Conservation (phyloP, 1,284 basidiomycete species). For the Boletus sp. region DNA sequence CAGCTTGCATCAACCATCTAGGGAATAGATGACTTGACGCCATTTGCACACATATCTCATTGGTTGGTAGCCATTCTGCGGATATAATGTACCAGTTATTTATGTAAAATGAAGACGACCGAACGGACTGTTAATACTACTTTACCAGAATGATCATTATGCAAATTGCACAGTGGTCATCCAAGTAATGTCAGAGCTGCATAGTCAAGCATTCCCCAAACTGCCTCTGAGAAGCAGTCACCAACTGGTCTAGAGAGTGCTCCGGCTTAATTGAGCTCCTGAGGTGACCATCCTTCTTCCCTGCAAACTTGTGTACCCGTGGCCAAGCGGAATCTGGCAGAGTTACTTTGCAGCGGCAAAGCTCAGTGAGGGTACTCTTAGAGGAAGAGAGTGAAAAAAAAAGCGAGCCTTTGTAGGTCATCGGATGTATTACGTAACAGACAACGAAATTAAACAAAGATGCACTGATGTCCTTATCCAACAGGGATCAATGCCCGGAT, state of each 20-base stretch:
- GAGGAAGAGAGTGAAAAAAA: not conserved
- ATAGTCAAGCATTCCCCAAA: conserved; percentile 72
- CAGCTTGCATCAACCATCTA: not conserved
- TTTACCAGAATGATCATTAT: not conserved
- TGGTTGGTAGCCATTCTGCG: not conserved
- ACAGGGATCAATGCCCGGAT: conserved; percentile 11
- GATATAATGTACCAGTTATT: not conserved
- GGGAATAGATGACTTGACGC: too few relatives aligned
- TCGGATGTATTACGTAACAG: conserved; percentile 18
- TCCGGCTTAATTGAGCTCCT: conserved; percentile 78
- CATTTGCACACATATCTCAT: not conserved
- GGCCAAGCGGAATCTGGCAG: conserved; percentile 32
- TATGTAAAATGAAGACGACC: not conserved
- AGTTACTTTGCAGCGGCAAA: conserved; percentile 42
- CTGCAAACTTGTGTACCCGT: conserved; percentile 49
- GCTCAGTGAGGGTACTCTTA: conserved; percentile 36
- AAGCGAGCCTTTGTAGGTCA: not conserved
- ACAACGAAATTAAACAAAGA: too few relatives aligned
- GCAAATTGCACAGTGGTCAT: not conserved
- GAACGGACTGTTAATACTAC: not conserved
- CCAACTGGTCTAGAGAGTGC: conserved; percentile 46
- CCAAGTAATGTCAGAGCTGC: conserved; percentile 50
- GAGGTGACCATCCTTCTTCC: conserved; percentile 37
- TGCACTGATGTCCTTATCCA: not conserved
- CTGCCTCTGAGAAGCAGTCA: conserved; percentile 40